These are phyloP conservation scores for Telfairia occidentalis DNA, from an alignment of 331 rosid species.

Conservation along the genomic window DNA sequence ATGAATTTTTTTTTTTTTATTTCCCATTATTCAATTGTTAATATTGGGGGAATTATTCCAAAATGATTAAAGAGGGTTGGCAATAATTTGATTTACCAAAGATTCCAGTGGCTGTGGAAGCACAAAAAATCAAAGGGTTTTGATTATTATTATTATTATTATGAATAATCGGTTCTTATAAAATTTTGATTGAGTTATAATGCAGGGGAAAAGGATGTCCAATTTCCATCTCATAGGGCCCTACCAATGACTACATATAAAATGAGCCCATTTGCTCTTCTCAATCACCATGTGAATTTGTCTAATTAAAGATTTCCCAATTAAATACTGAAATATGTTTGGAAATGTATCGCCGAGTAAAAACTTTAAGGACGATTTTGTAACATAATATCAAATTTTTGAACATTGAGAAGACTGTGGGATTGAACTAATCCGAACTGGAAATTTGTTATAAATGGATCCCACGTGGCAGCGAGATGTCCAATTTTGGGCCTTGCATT, in stretches of 20 bases:
- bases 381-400: neutral
- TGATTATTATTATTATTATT: neutral
- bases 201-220: neutral
- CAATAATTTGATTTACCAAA: neutral
- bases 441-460: neutral
- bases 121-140: neutral
- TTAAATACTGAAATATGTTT: neutral
- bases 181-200: neutral
- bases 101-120: neutral
- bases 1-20: neutral
- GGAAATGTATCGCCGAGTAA: no score
- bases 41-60: neutral
- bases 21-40: neutral
- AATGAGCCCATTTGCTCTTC: neutral
- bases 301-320: neutral
- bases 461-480: neutral
- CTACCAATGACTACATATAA: neutral
- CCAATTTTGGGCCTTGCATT: neutral
- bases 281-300: neutral
- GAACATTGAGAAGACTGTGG: neutral
- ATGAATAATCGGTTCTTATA: neutral
- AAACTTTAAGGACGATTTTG: no score
- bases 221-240: neutral
- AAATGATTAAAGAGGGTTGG: neutral
- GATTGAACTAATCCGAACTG: neutral